Evolutionary conservation across 805 yeast species (phyloP).

Genomic region (Wickerhamomyces kurtzmanii): DNA sequence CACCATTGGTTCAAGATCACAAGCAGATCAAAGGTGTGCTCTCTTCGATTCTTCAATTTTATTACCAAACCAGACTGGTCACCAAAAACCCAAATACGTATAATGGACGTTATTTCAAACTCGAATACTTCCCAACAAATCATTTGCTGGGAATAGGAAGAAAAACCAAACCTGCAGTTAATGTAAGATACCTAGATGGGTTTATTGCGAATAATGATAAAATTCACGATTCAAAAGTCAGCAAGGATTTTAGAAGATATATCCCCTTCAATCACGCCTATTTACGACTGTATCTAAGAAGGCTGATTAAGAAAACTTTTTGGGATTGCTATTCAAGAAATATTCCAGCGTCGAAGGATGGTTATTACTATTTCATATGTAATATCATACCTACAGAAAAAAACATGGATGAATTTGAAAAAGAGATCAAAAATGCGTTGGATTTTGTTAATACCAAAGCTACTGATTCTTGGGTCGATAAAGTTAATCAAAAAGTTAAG

Average conservation of each 20-base stretch:
- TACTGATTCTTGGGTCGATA: not conserved
- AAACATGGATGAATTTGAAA: not conserved
- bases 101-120: too few species aligned
- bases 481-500: not conserved
- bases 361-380: too few species aligned
- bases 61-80: too few species aligned
- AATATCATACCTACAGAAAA: constrained; percentile 6
- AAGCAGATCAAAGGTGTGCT: too few species aligned
- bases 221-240: constrained; percentile 2
- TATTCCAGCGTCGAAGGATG: too few species aligned
- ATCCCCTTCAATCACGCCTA: too few species aligned
- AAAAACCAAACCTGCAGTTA: constrained; percentile 12
- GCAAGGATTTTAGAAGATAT: constrained; percentile 5
- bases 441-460: not conserved
- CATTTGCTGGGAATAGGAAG: constrained; percentile 13
- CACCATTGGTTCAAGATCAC: too few species aligned
- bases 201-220: constrained; percentile 8
- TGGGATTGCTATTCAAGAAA: too few species aligned
- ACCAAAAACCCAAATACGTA: too few species aligned
- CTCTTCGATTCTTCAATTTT: too few species aligned
- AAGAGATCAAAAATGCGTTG: not conserved
- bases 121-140: constrained; percentile 11
- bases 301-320: too few species aligned
- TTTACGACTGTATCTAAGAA: too few species aligned
- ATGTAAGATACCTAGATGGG: constrained; percentile 10